These are phyloP conservation scores for Penicillium janthinellum DNA, from an alignment of 2,329 filamentous ascomycete genomes.

Conservation along the genomic window DNA sequence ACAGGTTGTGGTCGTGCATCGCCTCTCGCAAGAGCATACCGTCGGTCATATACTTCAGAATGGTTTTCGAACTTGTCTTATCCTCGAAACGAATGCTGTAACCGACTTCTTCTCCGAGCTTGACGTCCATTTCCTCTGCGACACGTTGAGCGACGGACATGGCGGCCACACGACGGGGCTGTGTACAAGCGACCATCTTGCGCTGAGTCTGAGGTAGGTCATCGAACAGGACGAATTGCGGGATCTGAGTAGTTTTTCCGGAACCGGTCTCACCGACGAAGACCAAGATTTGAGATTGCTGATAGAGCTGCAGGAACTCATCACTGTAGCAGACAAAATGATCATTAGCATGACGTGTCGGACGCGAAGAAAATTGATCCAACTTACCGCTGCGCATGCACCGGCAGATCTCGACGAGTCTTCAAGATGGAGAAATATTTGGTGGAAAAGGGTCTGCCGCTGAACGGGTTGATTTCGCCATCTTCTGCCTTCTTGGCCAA, in stretches of 20 bases:
- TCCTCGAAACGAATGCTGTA: constrained; percentile 99
- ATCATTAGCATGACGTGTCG: constrained; percentile 5
- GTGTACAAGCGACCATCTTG: constrained; percentile 95
- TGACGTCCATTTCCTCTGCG: constrained; percentile 92
- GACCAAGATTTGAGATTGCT: constrained; percentile 91
- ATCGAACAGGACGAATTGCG: constrained; percentile 96
- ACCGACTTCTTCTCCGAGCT: constrained; percentile 89
- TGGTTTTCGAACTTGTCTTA: constrained; percentile 81
- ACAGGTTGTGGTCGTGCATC: constrained; percentile 91
- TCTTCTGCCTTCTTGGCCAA: constrained; percentile 77
- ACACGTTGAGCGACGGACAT: constrained; percentile 99
- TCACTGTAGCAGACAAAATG: constrained; percentile 55
- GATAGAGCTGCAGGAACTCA: constrained; percentile 92
- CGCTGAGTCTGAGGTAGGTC: constrained; percentile 82
- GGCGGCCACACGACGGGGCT: constrained; percentile 94
- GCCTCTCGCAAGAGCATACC: constrained; percentile 97
- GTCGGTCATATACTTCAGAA: constrained; percentile 99
- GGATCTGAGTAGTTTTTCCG: constrained; percentile 98
- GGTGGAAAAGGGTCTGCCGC: constrained; percentile 70
- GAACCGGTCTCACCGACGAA: constrained; percentile 99
- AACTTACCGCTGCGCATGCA: constrained; percentile 82
- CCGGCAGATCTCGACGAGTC: constrained; percentile 79
- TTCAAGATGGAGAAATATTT: constrained; percentile 90
- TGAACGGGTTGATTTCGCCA: constrained; percentile 83
- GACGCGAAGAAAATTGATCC: background rate